These are phyloP conservation scores for Juncus effusus DNA, from an alignment of 176 grass and related monocot species.

Conservation along the genomic window DNA sequence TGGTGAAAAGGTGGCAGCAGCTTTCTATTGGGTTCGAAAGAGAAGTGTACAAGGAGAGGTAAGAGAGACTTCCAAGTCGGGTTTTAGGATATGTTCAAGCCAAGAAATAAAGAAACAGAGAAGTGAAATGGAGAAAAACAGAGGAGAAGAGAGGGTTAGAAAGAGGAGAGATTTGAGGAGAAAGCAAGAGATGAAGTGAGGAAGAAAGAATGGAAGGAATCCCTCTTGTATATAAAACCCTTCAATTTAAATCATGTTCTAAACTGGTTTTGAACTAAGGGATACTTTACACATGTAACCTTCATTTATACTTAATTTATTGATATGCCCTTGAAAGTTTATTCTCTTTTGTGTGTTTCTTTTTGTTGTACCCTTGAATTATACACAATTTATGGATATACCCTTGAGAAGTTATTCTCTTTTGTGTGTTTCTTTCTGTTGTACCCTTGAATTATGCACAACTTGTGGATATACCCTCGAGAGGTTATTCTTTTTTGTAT, in stretches of 20 bases:
- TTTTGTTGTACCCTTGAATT: too few relatives aligned
- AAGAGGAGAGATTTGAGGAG: constrained; percentile 30
- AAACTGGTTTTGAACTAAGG: constrained; percentile 12
- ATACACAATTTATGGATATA: too few relatives aligned
- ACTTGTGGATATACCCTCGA: not conserved
- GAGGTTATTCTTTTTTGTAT: constrained; percentile 18
- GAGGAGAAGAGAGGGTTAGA: constrained; percentile 35
- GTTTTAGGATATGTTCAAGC: constrained; percentile 54
- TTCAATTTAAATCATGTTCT: constrained; percentile 51
- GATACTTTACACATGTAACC: constrained; percentile 23
- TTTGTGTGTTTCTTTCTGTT: too few relatives aligned
- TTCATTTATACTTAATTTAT: constrained; percentile 28
- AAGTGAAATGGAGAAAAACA: constrained; percentile 54
- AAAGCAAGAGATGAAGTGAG: not conserved
- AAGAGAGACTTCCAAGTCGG: constrained; percentile 59
- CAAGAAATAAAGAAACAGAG: constrained; percentile 31
- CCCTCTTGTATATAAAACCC: not conserved
- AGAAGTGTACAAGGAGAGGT: constrained; percentile 24
- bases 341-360: not conserved
- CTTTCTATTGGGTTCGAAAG: constrained; percentile 21
- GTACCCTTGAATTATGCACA: too few relatives aligned
- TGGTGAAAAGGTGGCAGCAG: constrained; percentile 14
- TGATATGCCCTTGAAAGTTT: constrained; percentile 28
- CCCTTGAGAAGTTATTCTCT: constrained; percentile 18
- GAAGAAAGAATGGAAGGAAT: not conserved